Base-by-base conservation (phyloP, 257 asterid genomes). In the Gentiana straminea region DNA sequence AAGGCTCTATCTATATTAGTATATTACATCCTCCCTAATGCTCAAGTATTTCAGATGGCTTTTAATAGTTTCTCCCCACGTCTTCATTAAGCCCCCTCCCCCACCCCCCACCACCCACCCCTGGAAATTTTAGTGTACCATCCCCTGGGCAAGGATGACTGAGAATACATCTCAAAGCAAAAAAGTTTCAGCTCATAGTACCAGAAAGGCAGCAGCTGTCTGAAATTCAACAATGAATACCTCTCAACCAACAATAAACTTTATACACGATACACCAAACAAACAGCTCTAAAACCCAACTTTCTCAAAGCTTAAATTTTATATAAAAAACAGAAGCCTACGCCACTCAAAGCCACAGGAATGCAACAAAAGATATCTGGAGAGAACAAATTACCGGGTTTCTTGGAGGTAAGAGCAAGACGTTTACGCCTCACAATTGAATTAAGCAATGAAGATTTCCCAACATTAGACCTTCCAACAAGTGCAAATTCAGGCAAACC, bases 391-490 rank as follows among this genome's bases (percentile, higher is more conserved):
- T 24, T 24, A 90, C 96, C 96, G 1, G 98, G 96, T 76, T 83
- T 91, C 74, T 91, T 91, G 37, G 98, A 91, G 37, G 95, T 91
- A 32, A 91, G 96, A 15, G 98, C 98, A 47, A 91, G 96, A 58
- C 69, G 70, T 70, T 91, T 91, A 15, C 95, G 81, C 79, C 89
- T 57, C 3, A 91, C 98, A 36, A 91, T 83, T 10, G 98, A 91
- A 57, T 91, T 91, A 7, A 87, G 91, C 9, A 91, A 82, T 36
- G 95, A 91, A 1, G 98, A 91, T 56, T 91, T 91, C 12, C 98
- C 96, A 24, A 91, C 98, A 61, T 87, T 91, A 35, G 98, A 91
- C 73, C 98, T 73, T 53, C 98, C 98, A 15, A 91, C 98, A 49
- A 91, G 92, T 13, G 96, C 96, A 55, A 91, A 84, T 69, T 91